phyloP scores from a whole-genome alignment of 192 early-diverging fungal genomes.

The Haplosporangium gracile region DNA sequence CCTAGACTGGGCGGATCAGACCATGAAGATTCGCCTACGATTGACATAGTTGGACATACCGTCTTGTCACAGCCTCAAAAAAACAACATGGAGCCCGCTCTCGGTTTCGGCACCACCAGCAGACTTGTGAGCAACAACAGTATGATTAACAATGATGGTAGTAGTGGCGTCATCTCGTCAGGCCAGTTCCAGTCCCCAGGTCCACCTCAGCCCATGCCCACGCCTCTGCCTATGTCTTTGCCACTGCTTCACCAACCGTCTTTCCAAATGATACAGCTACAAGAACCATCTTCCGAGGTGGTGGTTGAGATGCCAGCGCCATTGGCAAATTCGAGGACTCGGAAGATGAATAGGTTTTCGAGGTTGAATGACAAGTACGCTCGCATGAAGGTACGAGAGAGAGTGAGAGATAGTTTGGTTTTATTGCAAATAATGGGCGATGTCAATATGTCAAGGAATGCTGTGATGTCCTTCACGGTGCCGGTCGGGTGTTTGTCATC shows the following conservation, averaged over 20 bases:
- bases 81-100: no score
- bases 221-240: no score
- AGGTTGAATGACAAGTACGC: conserved; percentile 15
- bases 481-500: neutral
- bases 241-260: no score
- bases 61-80: no score
- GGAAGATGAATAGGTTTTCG: neutral
- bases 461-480: no score
- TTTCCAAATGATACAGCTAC: no score
- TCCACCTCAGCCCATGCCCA: no score
- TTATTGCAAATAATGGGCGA: neutral
- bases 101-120: no score
- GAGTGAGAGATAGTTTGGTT: neutral
- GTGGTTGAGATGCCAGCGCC: conserved; percentile 6
- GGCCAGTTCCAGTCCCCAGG: neutral
- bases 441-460: neutral
- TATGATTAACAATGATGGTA: neutral
- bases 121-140: no score
- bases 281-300: neutral
- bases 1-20: conserved; percentile 4
- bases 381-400: conserved; percentile 6
- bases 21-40: neutral
- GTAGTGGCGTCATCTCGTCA: neutral
- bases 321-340: neutral
- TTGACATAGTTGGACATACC: neutral